A percentile compares a stretch with the other conserved stretches of the same genome.
phyloP scores from a whole-genome alignment of 768 basidiomycete species.

The Lactarius quietus region DNA sequence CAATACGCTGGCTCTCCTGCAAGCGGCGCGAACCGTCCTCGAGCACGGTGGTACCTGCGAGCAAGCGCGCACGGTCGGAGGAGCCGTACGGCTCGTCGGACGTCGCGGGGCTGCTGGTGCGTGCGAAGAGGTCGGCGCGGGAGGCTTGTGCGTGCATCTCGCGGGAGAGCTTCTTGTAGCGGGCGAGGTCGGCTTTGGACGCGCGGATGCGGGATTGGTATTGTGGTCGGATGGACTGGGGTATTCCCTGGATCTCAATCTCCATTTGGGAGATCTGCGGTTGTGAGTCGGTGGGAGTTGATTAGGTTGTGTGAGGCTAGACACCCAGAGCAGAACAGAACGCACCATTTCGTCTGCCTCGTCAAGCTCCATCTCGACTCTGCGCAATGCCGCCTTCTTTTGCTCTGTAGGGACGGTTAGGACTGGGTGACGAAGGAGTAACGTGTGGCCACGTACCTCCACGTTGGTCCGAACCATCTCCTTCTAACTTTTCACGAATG shows the following conservation, averaged over 20 bases:
- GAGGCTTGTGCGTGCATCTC: conserved; percentile 67
- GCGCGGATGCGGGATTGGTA: conserved; percentile 73
- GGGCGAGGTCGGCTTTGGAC: conserved; percentile 70
- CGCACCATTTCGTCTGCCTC: conserved; percentile 96
- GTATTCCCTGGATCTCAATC: conserved; percentile 94
- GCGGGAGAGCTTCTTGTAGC: conserved; percentile 77
- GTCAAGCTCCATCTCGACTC: conserved; percentile 93
- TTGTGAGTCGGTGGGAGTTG: too few species aligned
- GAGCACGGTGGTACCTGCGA: conserved; percentile 72
- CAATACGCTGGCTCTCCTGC: conserved; percentile 87
- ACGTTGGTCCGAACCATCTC: conserved; percentile 57
- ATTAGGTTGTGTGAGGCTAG: too few species aligned
- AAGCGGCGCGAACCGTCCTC: conserved; percentile 83
- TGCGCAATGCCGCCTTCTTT: conserved; percentile 70
- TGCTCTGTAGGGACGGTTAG: conserved; percentile 51
- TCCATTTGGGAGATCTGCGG: conserved; percentile 96
- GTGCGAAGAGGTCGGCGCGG: conserved; percentile 69
- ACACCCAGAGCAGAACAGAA: too few species aligned
- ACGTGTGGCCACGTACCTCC: conserved; percentile 52
- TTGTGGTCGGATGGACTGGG: conserved; percentile 72
- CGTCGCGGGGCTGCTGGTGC: conserved; percentile 39
- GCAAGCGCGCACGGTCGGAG: conserved; percentile 73
- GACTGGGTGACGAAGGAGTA: neutral
- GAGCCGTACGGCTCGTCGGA: conserved; percentile 77
- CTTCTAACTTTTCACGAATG: conserved; percentile 74